Base-by-base conservation (phyloP, 306 rosid species). In the Argentina anserina region DNA sequence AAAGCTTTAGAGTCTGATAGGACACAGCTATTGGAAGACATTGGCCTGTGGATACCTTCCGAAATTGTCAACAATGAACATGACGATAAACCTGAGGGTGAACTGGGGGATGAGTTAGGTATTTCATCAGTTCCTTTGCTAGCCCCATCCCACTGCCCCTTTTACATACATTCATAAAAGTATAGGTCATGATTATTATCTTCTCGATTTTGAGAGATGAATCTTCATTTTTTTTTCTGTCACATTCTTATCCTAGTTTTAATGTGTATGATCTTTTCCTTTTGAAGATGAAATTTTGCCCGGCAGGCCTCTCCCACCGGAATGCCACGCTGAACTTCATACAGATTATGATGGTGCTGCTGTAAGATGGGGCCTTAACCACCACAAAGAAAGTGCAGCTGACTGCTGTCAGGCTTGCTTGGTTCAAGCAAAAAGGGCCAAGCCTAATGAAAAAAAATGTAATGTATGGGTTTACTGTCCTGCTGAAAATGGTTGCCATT, bases 381-480 rank as follows among this genome's bases (percentile, higher is more conserved):
- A 86, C 80, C 98, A 86, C 83, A 91, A 83, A 87, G 96, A 94
- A 63, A 94, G 97, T 79, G 97, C 98, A 73, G 96, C 97, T 37
- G 97, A 94, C 82, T 94, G 98, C 73, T 94, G 97, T 69, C 95
- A 89, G 75, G 92, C 98, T 78, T 94, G 98, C 88, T 74, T 94
- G 78, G 92, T 89, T 79, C 97, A 91, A 1, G 97, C 96, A 5
- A 84, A 49, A 78, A 74, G 20, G 25, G 96, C 96, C 40, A 91
- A 78, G 77, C 87, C 90, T 45, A 86, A 88, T 11, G 94, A 85
- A 46, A 81, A 73, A 81, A 91, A 83, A 88, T 91, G 98, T 82
- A 94, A 94, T 78, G 74, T 88, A 56, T 94, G 98, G 97, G 98
- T 94, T 80, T 94, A 94, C 79, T 94, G 98, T 70, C 98, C 97